A percentile compares a stretch with the other conserved stretches of the same genome.
Conservation (phyloP, 805 yeast species). For the Komagataella pseudopastoris region DNA sequence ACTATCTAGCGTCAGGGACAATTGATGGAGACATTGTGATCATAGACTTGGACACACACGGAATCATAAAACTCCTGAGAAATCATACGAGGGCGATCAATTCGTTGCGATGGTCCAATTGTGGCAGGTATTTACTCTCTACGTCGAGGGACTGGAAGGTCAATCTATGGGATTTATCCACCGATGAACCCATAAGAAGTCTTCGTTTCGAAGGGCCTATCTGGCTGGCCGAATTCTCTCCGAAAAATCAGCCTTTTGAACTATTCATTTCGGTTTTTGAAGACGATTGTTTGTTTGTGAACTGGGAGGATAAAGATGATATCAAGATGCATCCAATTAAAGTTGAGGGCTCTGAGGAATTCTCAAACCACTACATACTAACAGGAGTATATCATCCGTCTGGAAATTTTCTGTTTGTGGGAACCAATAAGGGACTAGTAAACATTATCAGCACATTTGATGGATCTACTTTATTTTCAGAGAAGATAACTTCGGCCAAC, state of each 20-base stretch:
- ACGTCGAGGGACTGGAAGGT: slow-evolving; percentile 76
- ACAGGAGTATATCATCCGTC: slow-evolving; percentile 35
- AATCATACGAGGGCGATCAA: slow-evolving; percentile 68
- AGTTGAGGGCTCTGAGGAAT: slow-evolving; percentile 7
- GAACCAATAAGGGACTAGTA: slow-evolving; percentile 73
- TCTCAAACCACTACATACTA: slow-evolving; percentile 28
- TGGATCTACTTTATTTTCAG: slow-evolving; percentile 13
- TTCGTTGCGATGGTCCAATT: slow-evolving; percentile 59
- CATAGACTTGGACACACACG: slow-evolving; percentile 59
- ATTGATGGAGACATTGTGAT: slow-evolving; percentile 62
- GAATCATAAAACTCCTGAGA: slow-evolving; percentile 39
- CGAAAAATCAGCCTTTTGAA: slow-evolving; percentile 22
- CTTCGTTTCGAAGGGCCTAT: slow-evolving; percentile 55
- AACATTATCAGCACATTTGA: slow-evolving; percentile 27
- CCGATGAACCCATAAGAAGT: slow-evolving; percentile 24
- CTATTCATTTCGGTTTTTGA: slow-evolving; percentile 59
- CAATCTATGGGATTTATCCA: slow-evolving; percentile 64
- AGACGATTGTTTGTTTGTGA: slow-evolving; percentile 39
- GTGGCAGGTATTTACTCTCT: slow-evolving; percentile 57
- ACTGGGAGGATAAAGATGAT: slow-evolving; percentile 14
- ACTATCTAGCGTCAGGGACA: slow-evolving; percentile 73
- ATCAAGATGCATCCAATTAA: not conserved
- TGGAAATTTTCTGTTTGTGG: slow-evolving; percentile 49
- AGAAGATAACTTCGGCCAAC: slow-evolving; percentile 51
- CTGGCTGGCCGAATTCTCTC: slow-evolving; percentile 55